Evolutionary conservation across 495 filamentous ascomycete species (phyloP), one percentile per base, ranked within the genome.

Genomic region (Tetracladium setigerum): DNA sequence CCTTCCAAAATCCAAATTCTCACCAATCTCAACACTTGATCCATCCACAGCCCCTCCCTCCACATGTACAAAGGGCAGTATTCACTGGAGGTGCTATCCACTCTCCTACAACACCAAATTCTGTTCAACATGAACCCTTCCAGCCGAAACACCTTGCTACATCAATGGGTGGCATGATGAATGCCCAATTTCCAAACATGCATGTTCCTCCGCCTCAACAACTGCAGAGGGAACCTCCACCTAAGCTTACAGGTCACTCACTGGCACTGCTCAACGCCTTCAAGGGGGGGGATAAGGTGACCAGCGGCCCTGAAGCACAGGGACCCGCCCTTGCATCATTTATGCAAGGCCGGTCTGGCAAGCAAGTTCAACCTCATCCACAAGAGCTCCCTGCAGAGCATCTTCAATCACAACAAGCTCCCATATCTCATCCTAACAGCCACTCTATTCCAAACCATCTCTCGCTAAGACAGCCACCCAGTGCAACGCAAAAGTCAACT

Each of bases 261-360:
- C 65, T 79, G 43, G 72, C 78, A 22, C 60, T 88, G 5, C 62
- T 88, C 37, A 81, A 74, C 56, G 70, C 80, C 2, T 83, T 87
- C 62, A 87, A 82, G 43, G 57, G 52, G 14, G 35, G 30, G 6
- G 57, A 54, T 39, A 24, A 47, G 8, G 16, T 9, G 3, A 60
- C 43, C 12, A 46, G 22, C 17, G 46, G 40, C 22, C 18, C 14
- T 33, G n/a, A 24, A 35, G 30, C 27, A 13, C 41, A 43, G 32
- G 49, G 44, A 31, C 30, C 48, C 12, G 27, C 31, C 17, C 24
- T 41, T 24, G 6, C 41, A n/a, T 45, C 17, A 22, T 46, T 46
- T 12, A 39, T 38, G 12, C 57, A 19, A 16, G 22, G 22, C 22
- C 22, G 3, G 7, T 27, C 22, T 27, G 22, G 22, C 22, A 24